Evolutionary conservation across 2,329 filamentous ascomycete genomes (phyloP).

Genomic region (Massarina eburnea): DNA sequence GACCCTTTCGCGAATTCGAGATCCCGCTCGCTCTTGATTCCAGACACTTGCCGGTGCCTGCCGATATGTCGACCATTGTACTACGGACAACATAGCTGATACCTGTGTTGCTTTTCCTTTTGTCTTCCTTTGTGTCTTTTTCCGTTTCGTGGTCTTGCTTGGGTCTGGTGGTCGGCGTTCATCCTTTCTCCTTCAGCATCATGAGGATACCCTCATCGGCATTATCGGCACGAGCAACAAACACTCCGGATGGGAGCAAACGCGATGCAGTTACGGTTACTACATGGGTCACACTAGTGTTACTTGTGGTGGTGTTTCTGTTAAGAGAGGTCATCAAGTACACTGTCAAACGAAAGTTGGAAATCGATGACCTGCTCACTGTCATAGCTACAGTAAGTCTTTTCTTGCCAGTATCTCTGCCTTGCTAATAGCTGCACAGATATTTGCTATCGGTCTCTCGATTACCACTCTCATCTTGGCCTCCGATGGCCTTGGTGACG

Average conservation of each 20-base stretch:
- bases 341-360: constrained; percentile 23
- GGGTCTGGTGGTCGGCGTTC: constrained; percentile 8
- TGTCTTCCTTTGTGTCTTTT: constrained; percentile 15
- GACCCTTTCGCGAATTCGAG: neutral
- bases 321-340: constrained; percentile 30
- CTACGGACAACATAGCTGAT: constrained; percentile 1
- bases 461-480: constrained; percentile 25
- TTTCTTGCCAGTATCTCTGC: neutral
- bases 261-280: constrained; percentile 22
- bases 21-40: neutral
- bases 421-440: constrained; percentile 19
- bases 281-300: constrained; percentile 29
- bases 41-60: constrained; percentile 1
- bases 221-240: constrained; percentile 7
- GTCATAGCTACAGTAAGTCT: constrained; percentile 31
- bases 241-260: constrained; percentile 15
- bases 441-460: constrained; percentile 31
- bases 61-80: constrained; percentile 14
- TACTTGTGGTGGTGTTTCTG: constrained; percentile 26
- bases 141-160: constrained; percentile 7
- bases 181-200: constrained; percentile 10
- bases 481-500: constrained; percentile 25
- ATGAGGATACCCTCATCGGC: constrained; percentile 20
- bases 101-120: constrained; percentile 7
- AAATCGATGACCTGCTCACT: constrained; percentile 34